phyloP scores from a whole-genome alignment of 2,329 filamentous ascomycete species.

The Geosmithia morbida region DNA sequence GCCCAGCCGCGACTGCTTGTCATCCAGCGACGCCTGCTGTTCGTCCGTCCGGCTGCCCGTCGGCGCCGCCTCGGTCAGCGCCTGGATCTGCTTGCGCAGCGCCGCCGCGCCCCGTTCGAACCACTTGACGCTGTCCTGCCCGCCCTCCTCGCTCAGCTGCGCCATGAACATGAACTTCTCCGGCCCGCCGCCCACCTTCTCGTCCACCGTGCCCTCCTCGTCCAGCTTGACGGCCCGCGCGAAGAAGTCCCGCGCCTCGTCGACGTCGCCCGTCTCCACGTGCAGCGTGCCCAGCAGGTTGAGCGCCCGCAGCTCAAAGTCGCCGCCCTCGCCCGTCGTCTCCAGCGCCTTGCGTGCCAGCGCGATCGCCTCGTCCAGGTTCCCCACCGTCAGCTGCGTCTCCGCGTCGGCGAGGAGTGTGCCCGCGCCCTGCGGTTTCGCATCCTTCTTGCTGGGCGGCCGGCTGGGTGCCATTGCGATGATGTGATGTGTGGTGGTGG shows the following conservation, averaged over 20 bases:
- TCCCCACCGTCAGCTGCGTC: slow-evolving; percentile 25
- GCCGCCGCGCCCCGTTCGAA: slow-evolving; percentile 57
- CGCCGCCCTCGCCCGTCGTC: slow-evolving; percentile 26
- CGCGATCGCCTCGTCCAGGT: slow-evolving; percentile 22
- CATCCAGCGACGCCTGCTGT: slow-evolving; percentile 34
- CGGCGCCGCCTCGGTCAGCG: slow-evolving; percentile 31
- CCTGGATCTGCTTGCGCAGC: slow-evolving; percentile 57
- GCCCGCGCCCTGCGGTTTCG: slow-evolving; percentile 16
- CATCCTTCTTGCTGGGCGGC: slow-evolving; percentile 14
- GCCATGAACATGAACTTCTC: slow-evolving; percentile 95
- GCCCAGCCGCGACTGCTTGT: slow-evolving; percentile 67
- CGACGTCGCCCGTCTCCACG: slow-evolving; percentile 69
- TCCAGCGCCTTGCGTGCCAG: slow-evolving; percentile 28
- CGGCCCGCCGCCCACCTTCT: slow-evolving; percentile 63
- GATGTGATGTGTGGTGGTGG: slow-evolving; percentile 1
- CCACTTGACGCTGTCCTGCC: slow-evolving; percentile 50
- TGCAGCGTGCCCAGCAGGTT: slow-evolving; percentile 70
- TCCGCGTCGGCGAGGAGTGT: slow-evolving; percentile 22
- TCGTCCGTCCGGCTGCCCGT: slow-evolving; percentile 17
- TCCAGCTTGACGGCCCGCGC: slow-evolving; percentile 62
- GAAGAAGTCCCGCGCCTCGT: slow-evolving; percentile 60
- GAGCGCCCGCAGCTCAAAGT: slow-evolving; percentile 47
- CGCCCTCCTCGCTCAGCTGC: slow-evolving; percentile 65
- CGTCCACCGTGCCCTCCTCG: slow-evolving; percentile 54
- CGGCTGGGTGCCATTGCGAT: slow-evolving; percentile 25